Percentiles rank a stretch among this genome's conserved stretches.
Evolutionary conservation across 169 alveolate genomes (phyloP).

Genomic region (Hepatocystis sp.): DNA sequence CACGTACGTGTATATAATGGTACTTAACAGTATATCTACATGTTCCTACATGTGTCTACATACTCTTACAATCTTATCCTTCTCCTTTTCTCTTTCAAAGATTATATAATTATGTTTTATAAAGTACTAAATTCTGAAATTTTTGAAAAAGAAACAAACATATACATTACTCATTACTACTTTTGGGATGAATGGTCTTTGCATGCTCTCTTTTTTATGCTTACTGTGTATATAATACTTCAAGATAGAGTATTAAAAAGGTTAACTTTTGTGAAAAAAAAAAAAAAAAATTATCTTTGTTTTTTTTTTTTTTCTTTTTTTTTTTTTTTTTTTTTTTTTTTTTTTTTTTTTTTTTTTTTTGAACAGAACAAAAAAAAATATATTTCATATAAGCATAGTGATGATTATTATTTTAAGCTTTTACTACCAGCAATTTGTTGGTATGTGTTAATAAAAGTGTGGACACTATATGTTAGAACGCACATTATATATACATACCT

Average conservation of each 20-base stretch:
- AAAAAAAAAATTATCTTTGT: conserved; percentile 1
- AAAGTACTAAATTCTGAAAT: conserved; percentile 18
- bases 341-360: no score
- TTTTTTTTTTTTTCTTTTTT: background rate
- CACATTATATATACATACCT: background rate
- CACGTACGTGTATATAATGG: background rate
- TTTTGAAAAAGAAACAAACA: conserved; percentile 11
- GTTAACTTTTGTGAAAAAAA: conserved; percentile 13
- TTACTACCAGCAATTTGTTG: conserved; percentile 43
- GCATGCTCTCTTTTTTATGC: conserved; percentile 4
- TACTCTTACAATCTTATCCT: background rate
- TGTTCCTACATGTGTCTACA: background rate
- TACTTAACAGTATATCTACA: background rate
- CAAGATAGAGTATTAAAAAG: conserved; percentile 3
- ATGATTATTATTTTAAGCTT: conserved; percentile 12
- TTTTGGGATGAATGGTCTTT: conserved; percentile 31
- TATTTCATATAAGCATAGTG: conserved; percentile 3
- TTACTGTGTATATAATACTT: conserved; percentile 2
- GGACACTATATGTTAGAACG: background rate
- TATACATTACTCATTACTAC: conserved; percentile 24
- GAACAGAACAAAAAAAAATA: conserved; percentile 12
- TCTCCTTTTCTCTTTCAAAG: conserved; percentile 5
- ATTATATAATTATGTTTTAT: conserved; percentile 27
- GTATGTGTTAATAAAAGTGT: background rate
- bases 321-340: conserved; percentile 2